Evolutionary conservation across 2,329 filamentous ascomycete genomes (phyloP), one percentile per base, ranked within the genome.

Genomic region (Cercospora zeae-maydis): DNA sequence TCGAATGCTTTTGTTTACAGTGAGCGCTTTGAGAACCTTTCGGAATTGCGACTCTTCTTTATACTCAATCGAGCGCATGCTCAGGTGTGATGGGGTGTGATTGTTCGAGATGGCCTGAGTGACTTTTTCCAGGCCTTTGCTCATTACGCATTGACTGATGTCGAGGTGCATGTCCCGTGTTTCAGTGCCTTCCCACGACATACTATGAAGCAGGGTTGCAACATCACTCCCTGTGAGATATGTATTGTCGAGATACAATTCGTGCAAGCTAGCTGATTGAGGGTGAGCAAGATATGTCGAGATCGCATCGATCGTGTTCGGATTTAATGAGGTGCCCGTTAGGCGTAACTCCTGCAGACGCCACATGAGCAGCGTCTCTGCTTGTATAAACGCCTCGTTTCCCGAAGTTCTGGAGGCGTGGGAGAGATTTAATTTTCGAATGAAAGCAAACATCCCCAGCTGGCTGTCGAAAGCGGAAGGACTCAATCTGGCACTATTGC

Each of bases 41-140:
- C 85, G 82, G 66, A 90, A 90, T 62, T 86, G 81, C 10, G 82
- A 78, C 70, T 89, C 86, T 63, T 85, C 83, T 61, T 86, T 83
- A 71, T 88, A 91, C 71, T 90, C 88, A 36, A 90, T 83, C 76
- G 88, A 85, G 36, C 85, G 81, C 77, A 91, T 86, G 4, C 85
- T 87, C 30, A 91, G 74, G 67, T 85, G 84, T 2, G 86, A 81
- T 1, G 88, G 88, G 0, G 86, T 84, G 49, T 82, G 76, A 31
- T 81, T 80, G 54, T 75, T 75, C 21, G 79, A 74, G 53, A 86
- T 83, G 1, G 83, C 82, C 55, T 78, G 78, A 8, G 82, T 79
- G 45, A 86, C 77, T 42, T 81, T 78, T 56, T 79, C 78, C 34
- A 85, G 77, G 39, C 82, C 79, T 62, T 81, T 79, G 59, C 81